Conservation (phyloP, 768 basidiomycete species). For the Leucosporidium scottii region DNA sequence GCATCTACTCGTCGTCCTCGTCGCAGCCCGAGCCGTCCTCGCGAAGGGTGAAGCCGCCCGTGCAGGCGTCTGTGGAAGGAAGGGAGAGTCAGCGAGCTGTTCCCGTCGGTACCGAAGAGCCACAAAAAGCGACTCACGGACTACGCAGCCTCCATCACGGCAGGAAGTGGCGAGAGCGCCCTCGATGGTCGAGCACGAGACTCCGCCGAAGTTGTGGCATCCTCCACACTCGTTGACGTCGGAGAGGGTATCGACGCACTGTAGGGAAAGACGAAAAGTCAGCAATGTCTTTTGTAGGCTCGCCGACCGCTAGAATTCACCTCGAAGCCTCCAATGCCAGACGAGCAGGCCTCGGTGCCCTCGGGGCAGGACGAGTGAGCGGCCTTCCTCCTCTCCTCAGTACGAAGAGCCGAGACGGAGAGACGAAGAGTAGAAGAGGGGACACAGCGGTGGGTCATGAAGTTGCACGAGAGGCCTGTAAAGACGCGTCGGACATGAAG, state of each 20-base stretch:
- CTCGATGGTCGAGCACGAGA: constrained; percentile 10
- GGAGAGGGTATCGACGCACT: constrained; percentile 12
- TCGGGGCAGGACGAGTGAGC: constrained; percentile 17
- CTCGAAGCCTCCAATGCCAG: constrained; percentile 23
- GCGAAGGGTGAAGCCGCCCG: too few species aligned
- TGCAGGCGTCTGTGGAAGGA: too few species aligned
- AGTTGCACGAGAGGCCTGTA: constrained; percentile 26
- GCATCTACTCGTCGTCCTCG: too few species aligned
- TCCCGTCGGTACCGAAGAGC: too few species aligned
- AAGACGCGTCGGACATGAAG: not conserved
- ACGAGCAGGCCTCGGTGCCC: constrained; percentile 13
- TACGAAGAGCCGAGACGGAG: not conserved
- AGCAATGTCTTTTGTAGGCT: not conserved
- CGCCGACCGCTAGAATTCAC: not conserved
- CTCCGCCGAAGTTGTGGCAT: constrained; percentile 15
- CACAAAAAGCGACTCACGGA: constrained; percentile 10
- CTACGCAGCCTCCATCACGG: constrained; percentile 6
- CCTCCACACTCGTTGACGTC: constrained; percentile 27
- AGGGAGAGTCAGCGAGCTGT: too few species aligned
- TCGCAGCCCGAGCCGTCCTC: too few species aligned
- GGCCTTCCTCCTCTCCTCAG: constrained; percentile 10
- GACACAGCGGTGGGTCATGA: constrained; percentile 18
- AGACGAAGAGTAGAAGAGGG: not conserved
- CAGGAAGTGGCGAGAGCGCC: constrained; percentile 23
- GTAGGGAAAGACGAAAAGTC: not conserved